phyloP scores from a whole-genome alignment of 257 asterid species.

The Solanum rostratum region DNA sequence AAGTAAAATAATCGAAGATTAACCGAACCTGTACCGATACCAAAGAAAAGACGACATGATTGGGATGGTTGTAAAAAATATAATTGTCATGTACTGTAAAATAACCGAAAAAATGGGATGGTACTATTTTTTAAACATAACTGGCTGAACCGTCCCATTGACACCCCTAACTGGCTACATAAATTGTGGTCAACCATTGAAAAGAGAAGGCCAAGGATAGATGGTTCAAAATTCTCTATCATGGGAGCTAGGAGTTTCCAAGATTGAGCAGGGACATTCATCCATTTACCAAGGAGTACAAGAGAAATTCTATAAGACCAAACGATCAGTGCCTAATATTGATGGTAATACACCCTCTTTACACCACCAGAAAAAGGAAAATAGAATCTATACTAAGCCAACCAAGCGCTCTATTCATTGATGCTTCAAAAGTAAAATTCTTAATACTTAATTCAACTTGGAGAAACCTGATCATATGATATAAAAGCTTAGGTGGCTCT shows the following conservation, averaged over 20 bases:
- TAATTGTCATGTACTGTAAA: not conserved
- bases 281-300: not conserved
- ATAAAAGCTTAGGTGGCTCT: not conserved
- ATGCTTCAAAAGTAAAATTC: not conserved
- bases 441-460: not conserved
- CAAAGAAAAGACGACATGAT: no score
- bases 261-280: not conserved
- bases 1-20: no score
- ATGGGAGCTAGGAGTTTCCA: not conserved
- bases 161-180: not conserved
- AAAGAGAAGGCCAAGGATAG: not conserved
- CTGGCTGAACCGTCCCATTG: no score
- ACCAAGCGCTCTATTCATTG: not conserved
- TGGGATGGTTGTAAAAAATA: no score
- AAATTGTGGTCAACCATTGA: not conserved
- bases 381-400: not conserved
- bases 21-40: no score
- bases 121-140: no score
- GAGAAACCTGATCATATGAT: not conserved
- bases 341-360: not conserved
- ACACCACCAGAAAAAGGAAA: not conserved
- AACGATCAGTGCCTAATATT: conserved; percentile 1
- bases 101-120: not conserved
- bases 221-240: not conserved
- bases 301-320: not conserved